phyloP scores from a whole-genome alignment of 1,284 basidiomycete species.

The Ustilago nuda region DNA sequence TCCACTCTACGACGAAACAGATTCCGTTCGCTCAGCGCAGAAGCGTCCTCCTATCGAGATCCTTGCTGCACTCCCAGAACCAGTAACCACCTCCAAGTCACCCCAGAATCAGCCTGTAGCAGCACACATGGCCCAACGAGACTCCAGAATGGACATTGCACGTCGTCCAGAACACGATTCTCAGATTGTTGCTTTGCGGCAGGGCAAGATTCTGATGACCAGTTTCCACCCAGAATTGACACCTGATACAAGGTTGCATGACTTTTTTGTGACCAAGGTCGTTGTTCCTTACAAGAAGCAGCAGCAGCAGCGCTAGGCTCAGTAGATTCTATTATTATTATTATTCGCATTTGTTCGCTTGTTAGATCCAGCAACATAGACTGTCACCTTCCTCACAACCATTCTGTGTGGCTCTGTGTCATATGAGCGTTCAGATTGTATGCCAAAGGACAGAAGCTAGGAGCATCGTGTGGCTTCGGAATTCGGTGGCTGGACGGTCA shows the following conservation, averaged over 20 bases:
- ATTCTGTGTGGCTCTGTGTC: background rate
- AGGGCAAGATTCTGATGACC: conserved; percentile 86
- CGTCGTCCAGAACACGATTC: conserved; percentile 65
- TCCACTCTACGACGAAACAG: conserved; percentile 43
- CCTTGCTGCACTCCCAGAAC: conserved; percentile 79
- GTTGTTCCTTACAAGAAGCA: conserved; percentile 32
- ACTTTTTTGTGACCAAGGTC: conserved; percentile 77
- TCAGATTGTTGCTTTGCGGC: conserved; percentile 85
- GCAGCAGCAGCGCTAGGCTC: background rate
- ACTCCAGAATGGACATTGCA: conserved; percentile 29
- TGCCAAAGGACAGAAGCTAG: background rate
- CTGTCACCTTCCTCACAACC: background rate
- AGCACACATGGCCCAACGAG: conserved; percentile 20
- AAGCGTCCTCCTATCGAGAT: conserved; percentile 71
- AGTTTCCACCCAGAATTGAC: conserved; percentile 96
- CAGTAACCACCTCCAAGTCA: conserved; percentile 70
- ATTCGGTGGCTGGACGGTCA: conserved; percentile 17
- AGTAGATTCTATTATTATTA: background rate
- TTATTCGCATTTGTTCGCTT: background rate
- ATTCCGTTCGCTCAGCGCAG: conserved; percentile 26
- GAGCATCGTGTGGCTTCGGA: conserved; percentile 4
- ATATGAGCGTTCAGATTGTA: background rate
- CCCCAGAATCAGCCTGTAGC: conserved; percentile 31
- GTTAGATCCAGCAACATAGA: conserved; percentile 7
- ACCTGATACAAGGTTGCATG: conserved; percentile 86